These are phyloP conservation scores for Candida chauliodis DNA, from an alignment of 805 yeast species.

Conservation along the genomic window DNA sequence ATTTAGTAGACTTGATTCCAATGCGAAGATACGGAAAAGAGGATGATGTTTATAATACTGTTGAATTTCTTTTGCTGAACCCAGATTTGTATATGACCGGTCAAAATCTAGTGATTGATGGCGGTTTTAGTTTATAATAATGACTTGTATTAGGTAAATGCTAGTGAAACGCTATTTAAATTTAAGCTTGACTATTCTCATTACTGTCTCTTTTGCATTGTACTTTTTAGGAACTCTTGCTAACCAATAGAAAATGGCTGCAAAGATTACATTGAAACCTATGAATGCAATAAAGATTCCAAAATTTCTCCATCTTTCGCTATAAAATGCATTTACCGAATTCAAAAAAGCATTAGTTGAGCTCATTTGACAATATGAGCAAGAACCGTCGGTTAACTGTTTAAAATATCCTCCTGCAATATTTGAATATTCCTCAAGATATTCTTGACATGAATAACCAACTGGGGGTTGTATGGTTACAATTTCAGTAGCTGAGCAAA, in stretches of 20 bases:
- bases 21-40: conserved; percentile 32
- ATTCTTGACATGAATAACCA: conserved; percentile 64
- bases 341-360: conserved; percentile 58
- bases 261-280: conserved; percentile 29
- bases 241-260: conserved; percentile 49
- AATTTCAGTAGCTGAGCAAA: conserved; percentile 26
- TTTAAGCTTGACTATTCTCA: too few species aligned
- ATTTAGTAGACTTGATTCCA: conserved; percentile 22
- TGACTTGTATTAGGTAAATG: too few species aligned
- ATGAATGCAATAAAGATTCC: conserved; percentile 60
- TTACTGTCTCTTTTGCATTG: conserved; percentile 15
- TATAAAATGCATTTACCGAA: conserved; percentile 37
- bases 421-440: conserved; percentile 41
- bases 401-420: conserved; percentile 53
- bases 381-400: conserved; percentile 49
- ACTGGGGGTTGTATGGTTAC: conserved; percentile 36
- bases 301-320: conserved; percentile 59
- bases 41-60: conserved; percentile 32
- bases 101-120: conserved; percentile 30
- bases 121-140: conserved; percentile 27
- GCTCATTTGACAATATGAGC: conserved; percentile 56
- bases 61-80: conserved; percentile 30
- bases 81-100: conserved; percentile 37
- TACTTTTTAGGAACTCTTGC: conserved; percentile 69
- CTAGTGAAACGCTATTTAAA: too few species aligned